Conservation (phyloP, 306 rosid genomes). For the Parietaria judaica region DNA sequence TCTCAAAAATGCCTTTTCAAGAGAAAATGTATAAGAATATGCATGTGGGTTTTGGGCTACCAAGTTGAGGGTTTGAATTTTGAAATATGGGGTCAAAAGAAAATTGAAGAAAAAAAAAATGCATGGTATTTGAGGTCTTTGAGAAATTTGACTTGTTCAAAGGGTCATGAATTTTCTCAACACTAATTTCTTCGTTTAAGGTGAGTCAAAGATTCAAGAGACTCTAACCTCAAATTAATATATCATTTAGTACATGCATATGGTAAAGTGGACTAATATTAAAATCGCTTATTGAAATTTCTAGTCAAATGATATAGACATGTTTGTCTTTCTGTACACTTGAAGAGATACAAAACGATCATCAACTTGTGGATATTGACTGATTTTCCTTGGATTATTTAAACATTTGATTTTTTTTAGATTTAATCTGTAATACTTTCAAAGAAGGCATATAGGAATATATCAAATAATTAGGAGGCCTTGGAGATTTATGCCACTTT, state of each 20-base stretch:
- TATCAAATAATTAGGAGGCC: background rate
- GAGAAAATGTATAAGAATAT: background rate
- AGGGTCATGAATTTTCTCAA: background rate
- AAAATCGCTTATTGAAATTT: background rate
- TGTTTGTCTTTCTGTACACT: conserved; percentile 1
- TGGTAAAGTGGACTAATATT: background rate
- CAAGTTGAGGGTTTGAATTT: background rate
- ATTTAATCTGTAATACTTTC: background rate
- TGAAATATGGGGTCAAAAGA: background rate
- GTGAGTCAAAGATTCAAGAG: background rate
- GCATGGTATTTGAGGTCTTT: background rate
- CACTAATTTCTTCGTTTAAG: background rate
- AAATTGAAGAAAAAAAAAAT: background rate
- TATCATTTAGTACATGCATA: background rate
- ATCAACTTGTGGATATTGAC: conserved; percentile 11
- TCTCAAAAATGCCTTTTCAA: conserved; percentile 6
- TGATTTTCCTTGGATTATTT: background rate
- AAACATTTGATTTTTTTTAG: background rate
- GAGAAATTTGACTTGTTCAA: conserved; percentile 1
- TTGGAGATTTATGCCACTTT: background rate
- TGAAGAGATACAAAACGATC: conserved; percentile 1
- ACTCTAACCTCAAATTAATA: background rate
- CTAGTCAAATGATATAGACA: conserved; percentile 2
- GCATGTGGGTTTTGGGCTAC: background rate
- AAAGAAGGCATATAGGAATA: conserved; percentile 5